Conservation (phyloP, 1,139 yeast genomes). For the Hansenula sp. region DNA sequence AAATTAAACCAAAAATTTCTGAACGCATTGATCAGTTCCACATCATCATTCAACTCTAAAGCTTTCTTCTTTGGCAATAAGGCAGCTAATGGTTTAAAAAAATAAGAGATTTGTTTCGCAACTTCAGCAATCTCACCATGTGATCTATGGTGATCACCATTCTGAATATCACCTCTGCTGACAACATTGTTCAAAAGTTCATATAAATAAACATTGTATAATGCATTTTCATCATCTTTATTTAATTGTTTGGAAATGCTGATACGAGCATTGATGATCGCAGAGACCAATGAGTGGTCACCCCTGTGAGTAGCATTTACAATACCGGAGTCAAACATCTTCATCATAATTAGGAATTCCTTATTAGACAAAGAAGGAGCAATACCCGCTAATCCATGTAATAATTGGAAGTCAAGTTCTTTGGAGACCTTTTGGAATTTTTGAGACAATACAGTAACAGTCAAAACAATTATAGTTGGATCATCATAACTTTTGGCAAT, state of each 20-base stretch:
- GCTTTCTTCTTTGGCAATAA: slow-evolving; percentile 58
- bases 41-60: slow-evolving; percentile 31
- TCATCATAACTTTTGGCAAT: slow-evolving; percentile 70
- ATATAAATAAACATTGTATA: slow-evolving; percentile 55
- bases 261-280: slow-evolving; percentile 45
- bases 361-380: slow-evolving; percentile 49
- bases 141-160: slow-evolving; percentile 75
- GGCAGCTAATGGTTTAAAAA: slow-evolving; percentile 71
- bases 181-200: slow-evolving; percentile 68
- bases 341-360: slow-evolving; percentile 47
- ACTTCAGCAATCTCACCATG: slow-evolving; percentile 74
- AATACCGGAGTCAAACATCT: slow-evolving; percentile 38
- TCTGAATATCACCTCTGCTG: slow-evolving; percentile 79
- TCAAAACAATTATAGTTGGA: slow-evolving; percentile 72
- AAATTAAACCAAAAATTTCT: slow-evolving; percentile 93
- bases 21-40: slow-evolving; percentile 41
- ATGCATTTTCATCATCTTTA: slow-evolving; percentile 36
- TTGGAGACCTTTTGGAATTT: slow-evolving; percentile 51
- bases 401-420: slow-evolving; percentile 37
- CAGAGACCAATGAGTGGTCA: slow-evolving; percentile 29
- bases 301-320: slow-evolving; percentile 34
- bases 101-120: slow-evolving; percentile 68
- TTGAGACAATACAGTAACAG: slow-evolving; percentile 80
- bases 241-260: slow-evolving; percentile 46
- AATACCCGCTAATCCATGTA: slow-evolving; percentile 48